These are phyloP conservation scores for Letharia columbiana DNA, from an alignment of 495 filamentous ascomycete species.

Conservation along the genomic window DNA sequence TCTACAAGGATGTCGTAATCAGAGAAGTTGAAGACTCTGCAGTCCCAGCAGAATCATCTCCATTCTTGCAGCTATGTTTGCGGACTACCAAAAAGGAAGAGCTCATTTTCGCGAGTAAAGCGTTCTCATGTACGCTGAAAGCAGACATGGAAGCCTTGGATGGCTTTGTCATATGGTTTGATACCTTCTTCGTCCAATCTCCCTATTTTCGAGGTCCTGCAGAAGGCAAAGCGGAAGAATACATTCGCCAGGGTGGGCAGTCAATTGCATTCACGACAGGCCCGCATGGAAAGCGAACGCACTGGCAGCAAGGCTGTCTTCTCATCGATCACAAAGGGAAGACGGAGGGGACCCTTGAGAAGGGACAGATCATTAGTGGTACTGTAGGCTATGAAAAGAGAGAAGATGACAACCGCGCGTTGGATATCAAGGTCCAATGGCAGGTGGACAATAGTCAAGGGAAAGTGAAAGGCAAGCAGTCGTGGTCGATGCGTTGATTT, in stretches of 20 bases:
- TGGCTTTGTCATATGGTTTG: constrained; percentile 57
- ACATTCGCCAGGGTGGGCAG: constrained; percentile 13
- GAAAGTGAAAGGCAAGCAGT: constrained; percentile 19
- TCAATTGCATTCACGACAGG: constrained; percentile 45
- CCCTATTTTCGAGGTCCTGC: constrained; percentile 34
- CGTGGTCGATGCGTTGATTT: constrained; percentile 24
- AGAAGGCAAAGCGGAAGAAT: constrained; percentile 37
- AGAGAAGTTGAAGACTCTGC: constrained; percentile 36
- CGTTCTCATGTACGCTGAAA: constrained; percentile 46
- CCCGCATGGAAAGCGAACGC: constrained; percentile 43
- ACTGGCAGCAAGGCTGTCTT: constrained; percentile 44
- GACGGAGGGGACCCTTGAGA: constrained; percentile 34
- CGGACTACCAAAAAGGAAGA: constrained; percentile 49
- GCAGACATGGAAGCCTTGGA: constrained; percentile 49
- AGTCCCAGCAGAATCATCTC: constrained; percentile 39
- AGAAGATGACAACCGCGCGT: constrained; percentile 35
- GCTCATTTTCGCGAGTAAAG: constrained; percentile 44
- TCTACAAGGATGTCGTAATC: constrained; percentile 53
- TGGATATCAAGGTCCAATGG: constrained; percentile 46
- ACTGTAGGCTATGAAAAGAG: constrained; percentile 45
- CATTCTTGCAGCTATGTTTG: constrained; percentile 50
- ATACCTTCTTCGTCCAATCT: constrained; percentile 53
- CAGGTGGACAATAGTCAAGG: constrained; percentile 28
- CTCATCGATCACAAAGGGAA: constrained; percentile 40
- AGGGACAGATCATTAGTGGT: constrained; percentile 42